phyloP scores from a whole-genome alignment of 176 grass and related monocot species.

The Thalia dealbata region DNA sequence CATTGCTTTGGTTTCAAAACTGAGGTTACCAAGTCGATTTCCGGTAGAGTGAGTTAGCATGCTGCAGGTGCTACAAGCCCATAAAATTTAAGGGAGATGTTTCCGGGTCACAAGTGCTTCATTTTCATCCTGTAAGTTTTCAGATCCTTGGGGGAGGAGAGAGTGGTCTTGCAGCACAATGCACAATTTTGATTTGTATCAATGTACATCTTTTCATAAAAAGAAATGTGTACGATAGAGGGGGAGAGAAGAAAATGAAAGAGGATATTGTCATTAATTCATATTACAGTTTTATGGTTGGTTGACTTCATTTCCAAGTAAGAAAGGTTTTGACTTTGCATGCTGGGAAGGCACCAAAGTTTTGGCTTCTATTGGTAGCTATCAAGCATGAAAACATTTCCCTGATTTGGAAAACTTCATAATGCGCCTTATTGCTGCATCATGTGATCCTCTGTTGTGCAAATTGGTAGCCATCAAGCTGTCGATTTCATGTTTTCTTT shows the following conservation, averaged over 20 bases:
- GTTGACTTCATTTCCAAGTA: too few relatives aligned
- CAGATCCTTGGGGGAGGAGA: not conserved
- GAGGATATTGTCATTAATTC: conserved; percentile 1
- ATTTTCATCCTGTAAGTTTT: not conserved
- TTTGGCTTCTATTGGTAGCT: too few relatives aligned
- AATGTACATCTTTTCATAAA: conserved; percentile 9
- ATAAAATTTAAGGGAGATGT: not conserved
- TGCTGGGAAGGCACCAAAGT: too few relatives aligned
- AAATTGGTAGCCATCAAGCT: too few relatives aligned
- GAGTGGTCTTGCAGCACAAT: not conserved
- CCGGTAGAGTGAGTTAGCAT: not conserved
- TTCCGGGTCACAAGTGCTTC: not conserved
- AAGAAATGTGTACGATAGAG: conserved; percentile 7
- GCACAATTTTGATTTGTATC: conserved; percentile 14
- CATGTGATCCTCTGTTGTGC: too few relatives aligned
- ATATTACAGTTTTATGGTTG: not conserved
- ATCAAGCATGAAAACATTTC: too few relatives aligned
- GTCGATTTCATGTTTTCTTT: too few relatives aligned
- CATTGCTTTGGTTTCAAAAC: not conserved
- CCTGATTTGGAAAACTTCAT: too few relatives aligned
- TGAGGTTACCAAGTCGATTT: not conserved
- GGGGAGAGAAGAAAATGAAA: conserved; percentile 5
- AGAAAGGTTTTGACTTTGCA: too few relatives aligned
- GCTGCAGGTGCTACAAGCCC: not conserved
- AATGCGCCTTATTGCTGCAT: too few relatives aligned